phyloP scores from a whole-genome alignment of 2,329 filamentous ascomycete genomes.

The Cladophialophora yegresii region DNA sequence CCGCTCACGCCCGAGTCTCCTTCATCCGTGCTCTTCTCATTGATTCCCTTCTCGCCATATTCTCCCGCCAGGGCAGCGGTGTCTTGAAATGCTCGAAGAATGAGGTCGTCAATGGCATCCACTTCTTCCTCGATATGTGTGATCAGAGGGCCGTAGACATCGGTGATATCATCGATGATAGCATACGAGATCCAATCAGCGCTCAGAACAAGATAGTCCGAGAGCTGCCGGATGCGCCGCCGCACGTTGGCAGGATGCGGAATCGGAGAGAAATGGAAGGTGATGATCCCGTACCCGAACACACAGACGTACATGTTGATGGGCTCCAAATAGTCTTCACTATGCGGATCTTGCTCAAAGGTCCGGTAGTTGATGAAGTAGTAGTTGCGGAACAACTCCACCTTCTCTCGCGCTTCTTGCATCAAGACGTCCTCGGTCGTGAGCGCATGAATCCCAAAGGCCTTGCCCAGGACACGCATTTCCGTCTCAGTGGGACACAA shows the following conservation, averaged over 20 bases:
- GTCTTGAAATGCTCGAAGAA: slow-evolving; percentile 75
- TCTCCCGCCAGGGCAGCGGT: slow-evolving; percentile 40
- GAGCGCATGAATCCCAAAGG: slow-evolving; percentile 93
- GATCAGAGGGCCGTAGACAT: slow-evolving; percentile 90
- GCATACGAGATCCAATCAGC: slow-evolving; percentile 99
- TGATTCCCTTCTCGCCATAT: slow-evolving; percentile 43
- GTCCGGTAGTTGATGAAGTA: slow-evolving; percentile 99
- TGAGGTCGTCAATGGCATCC: slow-evolving; percentile 92
- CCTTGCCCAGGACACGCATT: slow-evolving; percentile 89
- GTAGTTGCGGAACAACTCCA: slow-evolving; percentile 94
- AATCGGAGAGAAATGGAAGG: slow-evolving; percentile 91
- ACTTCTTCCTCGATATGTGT: slow-evolving; percentile 93
- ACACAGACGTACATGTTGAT: slow-evolving; percentile 98
- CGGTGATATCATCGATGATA: slow-evolving; percentile 96
- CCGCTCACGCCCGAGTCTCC: slow-evolving; percentile 52
- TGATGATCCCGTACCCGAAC: slow-evolving; percentile 91
- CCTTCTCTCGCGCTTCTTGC: slow-evolving; percentile 96
- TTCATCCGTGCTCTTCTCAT: slow-evolving; percentile 48
- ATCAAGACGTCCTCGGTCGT: slow-evolving; percentile 97
- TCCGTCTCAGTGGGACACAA: slow-evolving; percentile 87
- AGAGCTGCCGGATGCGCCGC: slow-evolving; percentile 85
- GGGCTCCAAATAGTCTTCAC: slow-evolving; percentile 86
- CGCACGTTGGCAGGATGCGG: slow-evolving; percentile 96
- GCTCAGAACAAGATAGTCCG: slow-evolving; percentile 88
- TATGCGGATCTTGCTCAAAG: slow-evolving; percentile 91